Evolutionary conservation across 805 yeast genomes (phyloP).

Genomic region (Saturnispora halmiae): DNA sequence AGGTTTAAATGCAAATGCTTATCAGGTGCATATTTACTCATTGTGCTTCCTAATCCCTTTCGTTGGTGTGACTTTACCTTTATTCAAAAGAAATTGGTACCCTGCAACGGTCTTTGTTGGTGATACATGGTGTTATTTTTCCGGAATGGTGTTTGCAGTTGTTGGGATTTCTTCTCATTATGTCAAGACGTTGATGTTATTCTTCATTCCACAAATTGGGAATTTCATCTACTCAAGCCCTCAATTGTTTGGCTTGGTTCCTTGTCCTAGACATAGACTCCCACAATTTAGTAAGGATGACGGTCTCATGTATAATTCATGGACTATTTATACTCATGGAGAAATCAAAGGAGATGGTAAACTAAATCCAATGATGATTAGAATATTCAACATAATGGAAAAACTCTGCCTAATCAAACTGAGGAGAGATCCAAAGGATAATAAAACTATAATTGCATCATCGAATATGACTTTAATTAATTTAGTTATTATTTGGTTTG

Average conservation of each 20-base stretch:
- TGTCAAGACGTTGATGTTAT: slow-evolving; percentile 79
- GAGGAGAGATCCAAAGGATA: slow-evolving; percentile 23
- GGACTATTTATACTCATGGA: slow-evolving; percentile 33
- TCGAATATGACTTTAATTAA: slow-evolving; percentile 87
- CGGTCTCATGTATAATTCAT: slow-evolving; percentile 70
- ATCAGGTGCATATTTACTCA: slow-evolving; percentile 76
- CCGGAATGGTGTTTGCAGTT: slow-evolving; percentile 98
- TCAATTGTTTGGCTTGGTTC: slow-evolving; percentile 75
- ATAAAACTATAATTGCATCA: slow-evolving; percentile 31
- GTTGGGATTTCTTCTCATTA: slow-evolving; percentile 95
- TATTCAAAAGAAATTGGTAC: slow-evolving; percentile 75
- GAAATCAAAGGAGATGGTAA: slow-evolving; percentile 27
- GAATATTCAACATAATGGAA: slow-evolving; percentile 39
- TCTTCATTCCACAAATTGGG: slow-evolving; percentile 84
- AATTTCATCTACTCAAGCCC: slow-evolving; percentile 90
- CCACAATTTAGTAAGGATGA: slow-evolving; percentile 65
- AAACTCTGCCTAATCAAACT: slow-evolving; percentile 40
- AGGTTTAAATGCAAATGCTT: slow-evolving; percentile 54
- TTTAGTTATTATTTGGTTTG: slow-evolving; percentile 71
- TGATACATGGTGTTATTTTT: slow-evolving; percentile 94
- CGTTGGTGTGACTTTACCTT: slow-evolving; percentile 70
- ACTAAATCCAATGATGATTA: slow-evolving; percentile 21
- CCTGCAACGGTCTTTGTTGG: slow-evolving; percentile 95
- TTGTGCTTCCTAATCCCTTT: slow-evolving; percentile 76
- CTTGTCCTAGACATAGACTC: slow-evolving; percentile 92